These are phyloP conservation scores for Mucor racemosus DNA, from an alignment of 371 early-diverging fungal species.

Conservation along the genomic window DNA sequence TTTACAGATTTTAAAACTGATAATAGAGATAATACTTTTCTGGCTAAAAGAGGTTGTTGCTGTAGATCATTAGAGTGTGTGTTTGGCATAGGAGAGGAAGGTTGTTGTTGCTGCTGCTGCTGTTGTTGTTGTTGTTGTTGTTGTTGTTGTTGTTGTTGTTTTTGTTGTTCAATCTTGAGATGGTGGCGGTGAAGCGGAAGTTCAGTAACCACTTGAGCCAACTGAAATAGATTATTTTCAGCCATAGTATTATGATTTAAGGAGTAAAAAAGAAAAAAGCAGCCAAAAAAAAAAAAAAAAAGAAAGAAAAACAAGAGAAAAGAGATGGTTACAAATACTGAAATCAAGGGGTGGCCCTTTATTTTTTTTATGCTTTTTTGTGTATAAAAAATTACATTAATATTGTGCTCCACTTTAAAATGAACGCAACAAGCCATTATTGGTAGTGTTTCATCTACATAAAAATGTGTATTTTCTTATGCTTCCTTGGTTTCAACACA, in stretches of 20 bases:
- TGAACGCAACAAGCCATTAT: slow-evolving; percentile 12
- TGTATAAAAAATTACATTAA: slow-evolving; percentile 1
- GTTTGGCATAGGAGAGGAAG: slow-evolving; percentile 21
- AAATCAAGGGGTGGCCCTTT: slow-evolving; percentile 9
- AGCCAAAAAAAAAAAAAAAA: not conserved
- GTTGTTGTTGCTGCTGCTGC: not conserved
- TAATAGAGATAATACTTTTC: slow-evolving; percentile 10
- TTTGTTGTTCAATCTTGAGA: not conserved
- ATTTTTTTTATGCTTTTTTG: slow-evolving; percentile 8
- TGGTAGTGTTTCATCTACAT: slow-evolving; percentile 18
- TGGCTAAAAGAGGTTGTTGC: slow-evolving; percentile 17
- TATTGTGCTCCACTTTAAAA: slow-evolving; percentile 7
- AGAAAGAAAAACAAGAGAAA: slow-evolving; percentile 8
- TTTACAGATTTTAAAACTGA: not conserved
- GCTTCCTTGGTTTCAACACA: slow-evolving; percentile 30
- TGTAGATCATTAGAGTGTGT: slow-evolving; percentile 27
- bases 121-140: not conserved
- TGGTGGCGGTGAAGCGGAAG: slow-evolving; percentile 24
- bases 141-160: not conserved
- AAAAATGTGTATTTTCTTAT: slow-evolving; percentile 7
- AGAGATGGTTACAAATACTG: slow-evolving; percentile 5
- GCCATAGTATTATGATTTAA: slow-evolving; percentile 11
- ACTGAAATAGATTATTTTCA: slow-evolving; percentile 49
- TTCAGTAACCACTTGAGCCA: slow-evolving; percentile 49
- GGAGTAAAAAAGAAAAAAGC: slow-evolving; percentile 5